These are phyloP conservation scores for Clonostachys sp. DNA, from an alignment of 2,329 filamentous ascomycete genomes.

Conservation along the genomic window DNA sequence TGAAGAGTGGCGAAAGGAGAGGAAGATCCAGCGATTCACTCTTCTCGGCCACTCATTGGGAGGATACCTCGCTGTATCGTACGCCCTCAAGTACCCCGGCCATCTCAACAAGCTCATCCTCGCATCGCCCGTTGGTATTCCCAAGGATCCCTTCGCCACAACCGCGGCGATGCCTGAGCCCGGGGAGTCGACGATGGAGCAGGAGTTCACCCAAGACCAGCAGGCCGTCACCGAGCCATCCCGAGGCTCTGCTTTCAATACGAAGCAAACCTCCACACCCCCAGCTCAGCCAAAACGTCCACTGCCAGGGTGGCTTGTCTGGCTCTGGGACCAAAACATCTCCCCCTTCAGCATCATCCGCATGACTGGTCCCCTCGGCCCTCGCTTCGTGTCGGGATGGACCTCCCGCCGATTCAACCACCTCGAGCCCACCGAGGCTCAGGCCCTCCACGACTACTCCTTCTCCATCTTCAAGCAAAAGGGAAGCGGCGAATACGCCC, in stretches of 20 bases:
- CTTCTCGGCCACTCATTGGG: constrained; percentile 90
- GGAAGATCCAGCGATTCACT: constrained; percentile 89
- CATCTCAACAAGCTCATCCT: constrained; percentile 94
- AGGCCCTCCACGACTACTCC: constrained; percentile 85
- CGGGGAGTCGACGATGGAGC: constrained; percentile 64
- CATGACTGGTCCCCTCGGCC: constrained; percentile 83
- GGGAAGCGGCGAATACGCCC: constrained; percentile 88
- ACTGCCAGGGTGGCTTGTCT: constrained; percentile 81
- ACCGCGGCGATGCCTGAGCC: constrained; percentile 77
- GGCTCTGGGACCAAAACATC: constrained; percentile 95
- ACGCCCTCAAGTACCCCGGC: constrained; percentile 94
- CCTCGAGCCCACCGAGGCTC: constrained; percentile 72
- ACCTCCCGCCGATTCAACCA: constrained; percentile 89
- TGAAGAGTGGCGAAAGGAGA: constrained; percentile 89
- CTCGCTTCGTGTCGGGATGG: constrained; percentile 91
- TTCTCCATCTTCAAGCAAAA: constrained; percentile 92
- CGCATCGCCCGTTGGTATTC: constrained; percentile 89
- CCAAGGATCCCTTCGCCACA: constrained; percentile 88
- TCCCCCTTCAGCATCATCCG: constrained; percentile 91
- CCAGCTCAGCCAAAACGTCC: constrained; percentile 41
- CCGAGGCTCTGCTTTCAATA: constrained; percentile 9
- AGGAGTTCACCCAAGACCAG: constrained; percentile 78
- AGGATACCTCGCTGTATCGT: constrained; percentile 91
- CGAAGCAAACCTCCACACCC: constrained; percentile 25
- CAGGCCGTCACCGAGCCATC: constrained; percentile 34